Evolutionary conservation across 2,329 filamentous ascomycete species (phyloP).

Genomic region (Aspergillus fischeri): DNA sequence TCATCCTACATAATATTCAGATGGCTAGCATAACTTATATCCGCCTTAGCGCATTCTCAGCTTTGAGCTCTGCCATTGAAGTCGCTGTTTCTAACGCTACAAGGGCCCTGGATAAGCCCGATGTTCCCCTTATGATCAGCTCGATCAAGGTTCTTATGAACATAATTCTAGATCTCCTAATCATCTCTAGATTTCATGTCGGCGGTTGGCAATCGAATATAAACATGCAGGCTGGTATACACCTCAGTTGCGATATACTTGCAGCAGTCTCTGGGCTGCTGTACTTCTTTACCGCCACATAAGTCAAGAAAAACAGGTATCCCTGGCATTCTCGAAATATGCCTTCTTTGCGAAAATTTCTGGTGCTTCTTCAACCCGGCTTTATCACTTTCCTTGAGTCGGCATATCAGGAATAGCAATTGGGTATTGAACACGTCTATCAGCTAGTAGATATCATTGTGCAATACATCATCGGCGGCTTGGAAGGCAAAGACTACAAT

Average conservation of each 20-base stretch:
- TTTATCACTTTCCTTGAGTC: conserved; percentile 60
- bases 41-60: conserved; percentile 60
- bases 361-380: conserved; percentile 54
- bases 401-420: conserved; percentile 25
- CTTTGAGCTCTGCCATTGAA: conserved; percentile 60
- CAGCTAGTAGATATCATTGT: too few relatives aligned
- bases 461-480: too few relatives aligned
- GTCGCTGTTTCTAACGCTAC: conserved; percentile 59
- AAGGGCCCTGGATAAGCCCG: conserved; percentile 63
- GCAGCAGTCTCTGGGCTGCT: conserved; percentile 53
- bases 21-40: conserved; percentile 59
- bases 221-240: conserved; percentile 61
- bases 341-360: conserved; percentile 35
- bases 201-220: conserved; percentile 52
- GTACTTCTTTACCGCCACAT: conserved; percentile 51
- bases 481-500: too few relatives aligned
- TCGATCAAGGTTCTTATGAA: conserved; percentile 61
- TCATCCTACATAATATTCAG: conserved; percentile 60
- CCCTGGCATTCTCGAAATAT: neutral
- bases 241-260: conserved; percentile 57
- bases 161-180: conserved; percentile 61
- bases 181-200: conserved; percentile 65
- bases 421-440: too few relatives aligned
- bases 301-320: neutral
- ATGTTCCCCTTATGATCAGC: conserved; percentile 65